phyloP scores from a whole-genome alignment of 805 yeast genomes.

The Pichia thaimueangensis region DNA sequence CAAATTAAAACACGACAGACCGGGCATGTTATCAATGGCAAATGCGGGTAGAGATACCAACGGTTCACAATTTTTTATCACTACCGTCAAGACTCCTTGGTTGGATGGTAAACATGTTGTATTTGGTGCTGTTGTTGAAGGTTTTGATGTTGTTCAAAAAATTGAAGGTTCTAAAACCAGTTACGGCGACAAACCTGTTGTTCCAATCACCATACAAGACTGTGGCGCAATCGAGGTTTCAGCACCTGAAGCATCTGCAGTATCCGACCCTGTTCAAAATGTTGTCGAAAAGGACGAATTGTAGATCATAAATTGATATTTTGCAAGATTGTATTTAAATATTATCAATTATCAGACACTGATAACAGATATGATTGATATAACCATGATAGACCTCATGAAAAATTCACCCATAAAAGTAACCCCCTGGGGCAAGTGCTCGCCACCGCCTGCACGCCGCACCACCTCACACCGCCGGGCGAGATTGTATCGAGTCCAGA shows the following conservation, averaged over 20 bases:
- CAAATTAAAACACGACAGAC: slow-evolving; percentile 57
- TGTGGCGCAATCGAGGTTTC: slow-evolving; percentile 56
- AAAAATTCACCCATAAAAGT: too few species aligned
- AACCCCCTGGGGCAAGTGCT: neutral
- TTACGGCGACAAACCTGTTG: slow-evolving; percentile 65
- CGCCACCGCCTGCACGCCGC: neutral
- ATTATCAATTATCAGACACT: too few species aligned
- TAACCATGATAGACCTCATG: too few species aligned
- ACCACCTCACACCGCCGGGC: neutral
- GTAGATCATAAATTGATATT: too few species aligned
- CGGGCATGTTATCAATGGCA: slow-evolving; percentile 72
- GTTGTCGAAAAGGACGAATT: slow-evolving; percentile 30
- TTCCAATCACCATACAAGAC: slow-evolving; percentile 55
- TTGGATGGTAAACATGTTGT: slow-evolving; percentile 93
- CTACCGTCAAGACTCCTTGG: slow-evolving; percentile 89
- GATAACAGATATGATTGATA: too few species aligned
- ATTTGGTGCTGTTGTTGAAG: slow-evolving; percentile 89
- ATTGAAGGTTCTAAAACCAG: slow-evolving; percentile 70
- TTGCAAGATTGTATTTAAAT: too few species aligned
- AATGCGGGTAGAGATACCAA: slow-evolving; percentile 75
- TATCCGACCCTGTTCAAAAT: neutral
- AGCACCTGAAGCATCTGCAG: slow-evolving; percentile 3
- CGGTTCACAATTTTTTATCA: slow-evolving; percentile 93
- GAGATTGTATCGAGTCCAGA: too few species aligned
- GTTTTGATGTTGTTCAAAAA: slow-evolving; percentile 71